Percentiles rank a stretch among this genome's conserved stretches.
Evolutionary conservation across 2,329 filamentous ascomycete species (phyloP).

Genomic region (Stachybotrys elegans): DNA sequence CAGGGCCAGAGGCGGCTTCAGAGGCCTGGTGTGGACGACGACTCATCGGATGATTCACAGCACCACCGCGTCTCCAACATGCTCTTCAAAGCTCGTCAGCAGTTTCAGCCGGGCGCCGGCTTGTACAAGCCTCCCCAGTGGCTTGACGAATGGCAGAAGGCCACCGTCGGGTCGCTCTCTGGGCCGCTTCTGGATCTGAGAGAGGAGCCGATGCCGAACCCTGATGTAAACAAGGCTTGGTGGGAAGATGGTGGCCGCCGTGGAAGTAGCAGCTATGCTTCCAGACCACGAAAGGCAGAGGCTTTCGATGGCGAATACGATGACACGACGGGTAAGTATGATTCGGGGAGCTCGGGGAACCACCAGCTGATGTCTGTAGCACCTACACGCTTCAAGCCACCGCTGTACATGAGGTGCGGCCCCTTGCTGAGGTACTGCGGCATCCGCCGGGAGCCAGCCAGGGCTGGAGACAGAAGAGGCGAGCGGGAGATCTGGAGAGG

Average conservation of each 20-base stretch:
- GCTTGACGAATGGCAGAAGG: slow-evolving; percentile 70
- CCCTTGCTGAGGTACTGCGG: slow-evolving; percentile 88
- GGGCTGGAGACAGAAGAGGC: slow-evolving; percentile 20
- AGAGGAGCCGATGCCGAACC: slow-evolving; percentile 26
- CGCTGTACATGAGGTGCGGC: slow-evolving; percentile 81
- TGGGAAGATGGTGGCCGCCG: slow-evolving; percentile 61
- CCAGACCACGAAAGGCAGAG: slow-evolving; percentile 51
- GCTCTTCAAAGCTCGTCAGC: slow-evolving; percentile 35
- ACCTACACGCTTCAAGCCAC: slow-evolving; percentile 74
- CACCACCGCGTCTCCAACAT: slow-evolving; percentile 34
- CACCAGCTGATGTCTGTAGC: slow-evolving; percentile 25
- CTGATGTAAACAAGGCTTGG: slow-evolving; percentile 60
- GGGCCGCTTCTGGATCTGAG: slow-evolving; percentile 57
- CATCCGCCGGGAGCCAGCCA: slow-evolving; percentile 58
- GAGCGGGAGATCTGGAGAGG: slow-evolving; percentile 87
- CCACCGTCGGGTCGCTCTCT: slow-evolving; percentile 55
- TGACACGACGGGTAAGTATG: slow-evolving; percentile 48
- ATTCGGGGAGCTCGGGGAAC: not conserved
- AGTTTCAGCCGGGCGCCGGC: slow-evolving; percentile 43
- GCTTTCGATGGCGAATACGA: slow-evolving; percentile 65
- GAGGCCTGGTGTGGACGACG: slow-evolving; percentile 8
- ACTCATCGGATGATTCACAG: slow-evolving; percentile 23
- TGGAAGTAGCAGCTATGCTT: slow-evolving; percentile 40
- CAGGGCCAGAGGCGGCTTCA: not conserved
- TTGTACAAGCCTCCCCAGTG: slow-evolving; percentile 55